A percentile compares a stretch with the other conserved stretches of the same genome.
Conservation (phyloP, 2,329 filamentous ascomycete genomes). For the Ophiocordyceps sinensis region DNA sequence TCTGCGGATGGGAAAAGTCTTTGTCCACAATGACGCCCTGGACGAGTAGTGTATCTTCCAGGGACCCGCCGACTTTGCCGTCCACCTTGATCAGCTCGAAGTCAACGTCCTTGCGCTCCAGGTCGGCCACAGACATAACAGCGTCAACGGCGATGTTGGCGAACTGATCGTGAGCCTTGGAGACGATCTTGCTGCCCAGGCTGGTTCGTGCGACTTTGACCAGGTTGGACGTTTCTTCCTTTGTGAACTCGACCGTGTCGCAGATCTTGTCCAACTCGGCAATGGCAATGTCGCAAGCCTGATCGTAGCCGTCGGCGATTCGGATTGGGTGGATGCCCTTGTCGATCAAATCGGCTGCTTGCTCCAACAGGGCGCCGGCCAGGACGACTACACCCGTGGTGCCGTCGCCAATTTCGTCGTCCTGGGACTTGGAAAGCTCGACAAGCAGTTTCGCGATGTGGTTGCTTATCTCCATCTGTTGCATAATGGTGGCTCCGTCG, state of each 20-base stretch:
- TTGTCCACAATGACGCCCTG: conserved; percentile 99
- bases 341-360: conserved; percentile 95
- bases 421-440: conserved; percentile 94
- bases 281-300: conserved; percentile 93
- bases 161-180: conserved; percentile 96
- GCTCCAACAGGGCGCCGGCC: conserved; percentile 85
- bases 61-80: conserved; percentile 85
- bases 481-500: conserved; percentile 92
- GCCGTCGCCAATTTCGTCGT: conserved; percentile 96
- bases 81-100: conserved; percentile 99
- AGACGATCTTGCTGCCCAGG: conserved; percentile 97
- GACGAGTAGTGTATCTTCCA: conserved; percentile 88
- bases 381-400: conserved; percentile 96
- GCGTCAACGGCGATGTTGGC: conserved; percentile 95
- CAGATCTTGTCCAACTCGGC: conserved; percentile 85
- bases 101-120: conserved; percentile 93
- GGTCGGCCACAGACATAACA: conserved; percentile 87
- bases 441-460: conserved; percentile 95
- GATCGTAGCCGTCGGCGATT: conserved; percentile 95
- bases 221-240: conserved; percentile 68
- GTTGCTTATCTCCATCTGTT: conserved; percentile 98
- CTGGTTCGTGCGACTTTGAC: conserved; percentile 92
- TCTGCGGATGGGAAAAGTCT: conserved; percentile 98
- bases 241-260: conserved; percentile 76
- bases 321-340: conserved; percentile 99